phyloP scores from a whole-genome alignment of 2,329 filamentous ascomycete species.

The Pseudopithomyces maydicus region DNA sequence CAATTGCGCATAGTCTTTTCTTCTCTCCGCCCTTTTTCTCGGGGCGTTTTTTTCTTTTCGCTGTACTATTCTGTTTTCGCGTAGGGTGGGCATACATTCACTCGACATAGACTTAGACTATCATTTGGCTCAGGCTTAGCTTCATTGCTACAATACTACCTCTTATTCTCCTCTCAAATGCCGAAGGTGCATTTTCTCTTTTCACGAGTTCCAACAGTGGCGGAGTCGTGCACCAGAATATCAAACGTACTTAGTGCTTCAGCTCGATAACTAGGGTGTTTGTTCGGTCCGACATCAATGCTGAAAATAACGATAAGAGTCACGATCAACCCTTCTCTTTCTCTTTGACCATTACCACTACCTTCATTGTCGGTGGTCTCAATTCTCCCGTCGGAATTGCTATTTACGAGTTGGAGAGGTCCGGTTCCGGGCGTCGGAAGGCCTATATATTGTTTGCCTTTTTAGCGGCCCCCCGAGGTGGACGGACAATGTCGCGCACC shows the following conservation, averaged over 20 bases:
- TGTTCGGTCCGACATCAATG: neutral
- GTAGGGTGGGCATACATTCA: neutral
- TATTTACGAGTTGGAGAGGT: too few relatives aligned
- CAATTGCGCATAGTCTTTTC: neutral
- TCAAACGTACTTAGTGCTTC: neutral
- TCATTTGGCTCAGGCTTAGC: neutral
- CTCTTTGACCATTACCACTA: neutral
- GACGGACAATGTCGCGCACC: neutral
- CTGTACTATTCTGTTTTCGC: neutral
- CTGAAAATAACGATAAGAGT: neutral
- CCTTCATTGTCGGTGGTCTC: neutral
- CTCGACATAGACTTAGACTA: neutral
- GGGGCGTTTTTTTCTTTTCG: neutral
- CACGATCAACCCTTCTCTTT: neutral
- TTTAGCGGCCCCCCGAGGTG: too few relatives aligned
- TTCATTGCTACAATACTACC: neutral
- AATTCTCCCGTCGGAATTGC: too few relatives aligned
- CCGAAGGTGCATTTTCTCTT: neutral
- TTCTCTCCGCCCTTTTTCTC: neutral
- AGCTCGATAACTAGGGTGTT: conserved; percentile 7
- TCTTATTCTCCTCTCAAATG: too few relatives aligned
- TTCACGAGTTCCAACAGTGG: neutral
- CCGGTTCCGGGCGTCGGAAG: too few relatives aligned
- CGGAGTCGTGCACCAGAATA: neutral
- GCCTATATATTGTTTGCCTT: too few relatives aligned